Evolutionary conservation across 2,329 filamentous ascomycete genomes (phyloP), one percentile per base, ranked within the genome.

Genomic region (Colletotrichum spaethianum): DNA sequence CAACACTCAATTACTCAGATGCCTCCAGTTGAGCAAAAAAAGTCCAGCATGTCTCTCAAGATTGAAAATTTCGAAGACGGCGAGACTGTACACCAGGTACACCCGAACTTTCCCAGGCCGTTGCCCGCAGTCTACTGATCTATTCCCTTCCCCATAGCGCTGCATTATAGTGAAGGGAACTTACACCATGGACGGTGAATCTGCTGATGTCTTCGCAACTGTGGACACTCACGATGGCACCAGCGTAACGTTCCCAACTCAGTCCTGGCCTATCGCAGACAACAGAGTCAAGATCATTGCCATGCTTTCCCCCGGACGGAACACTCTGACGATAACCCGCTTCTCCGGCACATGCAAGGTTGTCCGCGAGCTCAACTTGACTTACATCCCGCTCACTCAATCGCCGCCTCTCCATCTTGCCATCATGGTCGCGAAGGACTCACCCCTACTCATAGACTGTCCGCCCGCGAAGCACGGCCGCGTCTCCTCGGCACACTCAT

Each of bases 391-490:
- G 84, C 89, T 77, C 79, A 87, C 71, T 8, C 84, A 85, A 76
- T 80, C 79, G 0, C 92, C 93, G 1, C 92, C 93, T n/a, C 85
- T 94, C 2, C 91, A 94, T 73, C 83, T 94, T 31, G 92, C 91
- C 31, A 90, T 94, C 63, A 84, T 94, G 61, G 84, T 94, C 2
- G 92, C 90, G 16, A 91, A 88, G 75, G 92, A 94, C 78, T 94
- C 92, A 0, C 87, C 90, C 2, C 89, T 89, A 28, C 90, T 90
- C 4, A 93, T 90, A 74, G 92, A 94, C 81, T 91, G 91, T 28
- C 88, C 90, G 2, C 91, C 91, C 2, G 72, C 79, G 38, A 91
- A 92, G 75, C 86, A 88, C 66, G 84, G 86, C 70, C 85, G 88
- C 73, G 86, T 88, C 62, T 92, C 92, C 80, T 78, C 76, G 42